Evolutionary conservation across 2,329 filamentous ascomycete genomes (phyloP).

Genomic region (Lecanicillium sp.): DNA sequence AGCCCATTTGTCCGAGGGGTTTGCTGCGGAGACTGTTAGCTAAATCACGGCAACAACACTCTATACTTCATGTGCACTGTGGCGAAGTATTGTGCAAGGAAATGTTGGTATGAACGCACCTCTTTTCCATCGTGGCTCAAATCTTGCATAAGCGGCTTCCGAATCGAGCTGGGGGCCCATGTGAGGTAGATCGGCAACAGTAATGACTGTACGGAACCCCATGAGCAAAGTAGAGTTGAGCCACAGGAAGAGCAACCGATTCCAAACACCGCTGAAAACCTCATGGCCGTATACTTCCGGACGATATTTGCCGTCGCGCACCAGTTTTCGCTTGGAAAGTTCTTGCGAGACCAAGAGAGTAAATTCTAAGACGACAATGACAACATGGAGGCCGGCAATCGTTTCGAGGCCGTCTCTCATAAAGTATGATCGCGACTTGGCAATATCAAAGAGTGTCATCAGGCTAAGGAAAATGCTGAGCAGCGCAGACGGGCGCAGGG

Average conservation of each 20-base stretch:
- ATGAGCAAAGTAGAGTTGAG: not conserved
- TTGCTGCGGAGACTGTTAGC: not conserved
- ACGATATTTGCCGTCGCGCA: not conserved
- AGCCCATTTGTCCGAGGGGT: not conserved
- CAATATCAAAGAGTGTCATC: slow-evolving; percentile 24
- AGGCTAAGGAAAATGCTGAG: slow-evolving; percentile 23
- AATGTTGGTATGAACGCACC: too few relatives aligned
- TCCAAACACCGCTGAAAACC: slow-evolving; percentile 13
- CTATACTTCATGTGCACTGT: too few relatives aligned
- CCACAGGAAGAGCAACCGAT: not conserved
- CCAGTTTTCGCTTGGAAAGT: slow-evolving; percentile 15
- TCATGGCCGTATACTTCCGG: slow-evolving; percentile 10
- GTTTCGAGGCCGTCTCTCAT: slow-evolving; percentile 15
- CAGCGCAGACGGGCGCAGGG: slow-evolving; percentile 22
- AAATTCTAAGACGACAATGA: slow-evolving; percentile 18
- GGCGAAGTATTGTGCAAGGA: too few relatives aligned
- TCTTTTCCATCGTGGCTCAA: not conserved
- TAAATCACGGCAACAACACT: too few relatives aligned
- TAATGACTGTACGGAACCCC: slow-evolving; percentile 1
- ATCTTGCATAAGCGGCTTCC: not conserved
- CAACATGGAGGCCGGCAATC: slow-evolving; percentile 19
- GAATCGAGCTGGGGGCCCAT: not conserved
- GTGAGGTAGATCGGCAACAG: not conserved
- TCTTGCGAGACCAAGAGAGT: slow-evolving; percentile 23
- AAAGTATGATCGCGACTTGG: slow-evolving; percentile 23